Percentiles rank a stretch among this genome's conserved stretches.
Evolutionary conservation across 2,329 filamentous ascomycete genomes (phyloP).

Genomic region (Talaromyces atroroseus): DNA sequence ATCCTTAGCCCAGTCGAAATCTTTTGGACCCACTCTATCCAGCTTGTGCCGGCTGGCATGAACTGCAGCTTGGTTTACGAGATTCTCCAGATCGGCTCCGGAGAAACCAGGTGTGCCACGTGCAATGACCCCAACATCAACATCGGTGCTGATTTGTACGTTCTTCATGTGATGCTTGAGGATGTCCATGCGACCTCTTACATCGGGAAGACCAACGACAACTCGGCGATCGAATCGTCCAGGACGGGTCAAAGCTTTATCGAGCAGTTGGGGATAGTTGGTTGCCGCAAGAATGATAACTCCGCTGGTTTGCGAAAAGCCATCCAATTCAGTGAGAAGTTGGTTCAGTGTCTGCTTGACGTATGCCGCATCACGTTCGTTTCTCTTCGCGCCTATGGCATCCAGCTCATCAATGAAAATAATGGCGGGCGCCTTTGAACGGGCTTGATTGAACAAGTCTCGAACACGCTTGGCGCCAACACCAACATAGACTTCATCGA

Average conservation of each 20-base stretch:
- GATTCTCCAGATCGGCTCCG: conserved; percentile 91
- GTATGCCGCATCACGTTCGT: conserved; percentile 87
- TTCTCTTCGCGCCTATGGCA: conserved; percentile 89
- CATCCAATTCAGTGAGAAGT: conserved; percentile 91
- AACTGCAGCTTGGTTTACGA: conserved; percentile 93
- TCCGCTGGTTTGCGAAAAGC: conserved; percentile 89
- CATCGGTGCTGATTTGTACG: conserved; percentile 71
- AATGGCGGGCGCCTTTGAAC: conserved; percentile 81
- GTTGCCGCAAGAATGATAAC: conserved; percentile 96
- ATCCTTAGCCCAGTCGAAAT: conserved; percentile 97
- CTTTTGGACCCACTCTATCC: conserved; percentile 65
- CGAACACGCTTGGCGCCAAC: conserved; percentile 95
- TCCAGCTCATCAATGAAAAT: conserved; percentile 94
- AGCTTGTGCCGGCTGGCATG: conserved; percentile 86
- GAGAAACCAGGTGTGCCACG: conserved; percentile 87
- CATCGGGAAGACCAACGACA: conserved; percentile 80
- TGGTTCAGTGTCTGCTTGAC: conserved; percentile 98
- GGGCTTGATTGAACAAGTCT: conserved; percentile 80
- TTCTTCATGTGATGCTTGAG: conserved; percentile 91
- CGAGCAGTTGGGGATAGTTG: conserved; percentile 89
- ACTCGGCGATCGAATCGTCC: conserved; percentile 95
- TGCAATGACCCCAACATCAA: conserved; percentile 78
- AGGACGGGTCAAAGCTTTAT: conserved; percentile 89
- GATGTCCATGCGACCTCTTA: conserved; percentile 87
- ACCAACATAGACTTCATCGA: conserved; percentile 96